Base-by-base conservation (phyloP, 1,284 basidiomycete genomes). In the Ustilago xerochloae region DNA sequence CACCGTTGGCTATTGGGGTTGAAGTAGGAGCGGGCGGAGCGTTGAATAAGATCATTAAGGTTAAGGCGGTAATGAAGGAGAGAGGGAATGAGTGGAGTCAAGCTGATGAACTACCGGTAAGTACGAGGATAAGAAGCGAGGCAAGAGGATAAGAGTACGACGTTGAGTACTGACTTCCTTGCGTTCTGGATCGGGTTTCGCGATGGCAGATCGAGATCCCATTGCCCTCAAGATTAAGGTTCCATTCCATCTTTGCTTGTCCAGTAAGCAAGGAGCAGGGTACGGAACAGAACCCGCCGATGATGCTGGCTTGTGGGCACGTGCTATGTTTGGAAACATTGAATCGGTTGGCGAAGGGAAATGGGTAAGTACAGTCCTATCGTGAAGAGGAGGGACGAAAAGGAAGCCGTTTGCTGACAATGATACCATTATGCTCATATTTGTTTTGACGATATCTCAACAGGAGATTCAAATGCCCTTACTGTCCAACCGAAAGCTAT, bases 181-280 rank as follows among this genome's bases (percentile, higher is more conserved):
- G n/a, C n/a, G n/a, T n/a, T n/a, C n/a, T n/a, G n/a, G n/a, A n/a
- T n/a, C n/a, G n/a, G n/a, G n/a, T n/a, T n/a, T 28, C 28, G 18
- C 35, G 7, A 29, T 28, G 16, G 26, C 79, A 97, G 94, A 93
- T 98, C 82, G 96, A 97, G 86, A 93, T 99, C 74, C 93, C 93
- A 0, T 85, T 99, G 12, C 90, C 92, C 0, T 41, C 73, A 2
- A 91, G 94, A 78, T 88, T 84, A 22, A 65, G 93, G 29, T 98
- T 96, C 85, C 97, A 99, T 84, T 97, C 94, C 1, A 92, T 97
- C 63, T 99, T 99, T 84, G 91, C 94, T 41, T 99, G 97, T 85
- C 94, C 97, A 1, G 96, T 99, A 29, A 96, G 93, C 15, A 99
- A 98, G 85, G 96, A 99, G 82, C 94, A 97, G 85, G 90, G 93